Percentiles rank a stretch among this genome's conserved stretches.
Evolutionary conservation across 1,284 basidiomycete species (phyloP).

Genomic region (Cryptococcus sp.): DNA sequence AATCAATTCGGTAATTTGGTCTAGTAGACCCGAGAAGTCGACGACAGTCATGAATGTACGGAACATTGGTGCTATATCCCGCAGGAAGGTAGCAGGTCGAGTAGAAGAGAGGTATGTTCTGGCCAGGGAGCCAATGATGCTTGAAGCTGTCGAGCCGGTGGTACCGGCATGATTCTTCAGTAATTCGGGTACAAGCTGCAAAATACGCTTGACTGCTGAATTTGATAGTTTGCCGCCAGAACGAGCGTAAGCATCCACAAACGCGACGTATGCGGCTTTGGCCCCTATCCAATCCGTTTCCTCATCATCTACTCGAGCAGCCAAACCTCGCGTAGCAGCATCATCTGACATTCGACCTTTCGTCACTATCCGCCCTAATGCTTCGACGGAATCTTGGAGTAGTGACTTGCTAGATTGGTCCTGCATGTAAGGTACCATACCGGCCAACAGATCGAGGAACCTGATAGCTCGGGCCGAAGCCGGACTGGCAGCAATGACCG

Average conservation of each 20-base stretch:
- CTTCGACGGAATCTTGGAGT: slow-evolving; percentile 64
- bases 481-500: slow-evolving; percentile 72
- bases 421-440: slow-evolving; percentile 59
- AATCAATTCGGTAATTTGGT: slow-evolving; percentile 55
- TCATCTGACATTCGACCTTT: slow-evolving; percentile 27
- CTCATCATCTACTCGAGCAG: slow-evolving; percentile 44
- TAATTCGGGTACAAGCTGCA: slow-evolving; percentile 60
- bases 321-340: slow-evolving; percentile 50
- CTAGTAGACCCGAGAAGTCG: slow-evolving; percentile 62
- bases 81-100: slow-evolving; percentile 56
- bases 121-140: slow-evolving; percentile 28
- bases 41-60: slow-evolving; percentile 54
- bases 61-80: slow-evolving; percentile 59
- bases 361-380: slow-evolving; percentile 50
- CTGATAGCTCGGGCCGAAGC: slow-evolving; percentile 61
- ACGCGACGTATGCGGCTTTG: slow-evolving; percentile 61
- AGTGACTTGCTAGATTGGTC: slow-evolving; percentile 57
- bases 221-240: slow-evolving; percentile 58
- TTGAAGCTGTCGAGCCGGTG: slow-evolving; percentile 21
- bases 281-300: slow-evolving; percentile 53
- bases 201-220: slow-evolving; percentile 52
- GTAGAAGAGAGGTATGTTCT: slow-evolving; percentile 24
- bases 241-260: slow-evolving; percentile 57
- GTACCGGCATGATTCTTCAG: slow-evolving; percentile 48
- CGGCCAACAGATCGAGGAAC: slow-evolving; percentile 62